Percentiles rank a stretch among this genome's conserved stretches.
These are phyloP conservation scores for Rhizopogon roseolus DNA, from an alignment of 768 basidiomycete genomes.

Conservation along the genomic window DNA sequence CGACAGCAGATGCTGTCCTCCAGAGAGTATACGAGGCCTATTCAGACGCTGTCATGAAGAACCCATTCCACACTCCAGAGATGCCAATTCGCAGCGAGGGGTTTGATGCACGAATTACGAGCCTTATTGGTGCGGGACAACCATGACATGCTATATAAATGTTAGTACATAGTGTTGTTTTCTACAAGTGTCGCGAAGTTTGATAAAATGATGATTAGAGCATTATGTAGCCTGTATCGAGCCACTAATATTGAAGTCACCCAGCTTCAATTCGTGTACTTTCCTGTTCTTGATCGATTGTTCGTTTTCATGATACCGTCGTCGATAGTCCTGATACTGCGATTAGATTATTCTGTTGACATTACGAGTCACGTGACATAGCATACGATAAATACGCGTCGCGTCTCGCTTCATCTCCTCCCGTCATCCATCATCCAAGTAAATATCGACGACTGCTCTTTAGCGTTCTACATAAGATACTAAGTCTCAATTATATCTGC, in stretches of 20 bases:
- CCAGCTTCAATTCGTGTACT: slow-evolving; percentile 9
- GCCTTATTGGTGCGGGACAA: slow-evolving; percentile 47
- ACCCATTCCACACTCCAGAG: slow-evolving; percentile 98
- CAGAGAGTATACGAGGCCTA: slow-evolving; percentile 91
- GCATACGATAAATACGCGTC: slow-evolving; percentile 9
- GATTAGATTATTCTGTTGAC: not conserved
- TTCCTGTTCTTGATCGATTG: no score
- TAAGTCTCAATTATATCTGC: not conserved
- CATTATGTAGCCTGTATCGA: not conserved
- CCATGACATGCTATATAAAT: slow-evolving; percentile 6
- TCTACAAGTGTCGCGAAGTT: not conserved
- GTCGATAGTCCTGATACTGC: no score
- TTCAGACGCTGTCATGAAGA: slow-evolving; percentile 96
- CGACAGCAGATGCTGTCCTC: slow-evolving; percentile 63
- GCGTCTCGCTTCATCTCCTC: slow-evolving; percentile 6
- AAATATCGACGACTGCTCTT: not conserved
- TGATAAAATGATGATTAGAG: slow-evolving; percentile 2
- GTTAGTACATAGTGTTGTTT: not conserved
- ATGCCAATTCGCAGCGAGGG: slow-evolving; percentile 95
- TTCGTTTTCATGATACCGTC: no score
- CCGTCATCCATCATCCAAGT: not conserved
- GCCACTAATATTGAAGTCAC: not conserved
- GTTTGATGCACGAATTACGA: slow-evolving; percentile 71
- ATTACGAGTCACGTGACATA: slow-evolving; percentile 16
- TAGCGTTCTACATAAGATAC: not conserved